Evolutionary conservation across 2,329 filamentous ascomycete genomes (phyloP).

Genomic region (Calonectria ilicicola): DNA sequence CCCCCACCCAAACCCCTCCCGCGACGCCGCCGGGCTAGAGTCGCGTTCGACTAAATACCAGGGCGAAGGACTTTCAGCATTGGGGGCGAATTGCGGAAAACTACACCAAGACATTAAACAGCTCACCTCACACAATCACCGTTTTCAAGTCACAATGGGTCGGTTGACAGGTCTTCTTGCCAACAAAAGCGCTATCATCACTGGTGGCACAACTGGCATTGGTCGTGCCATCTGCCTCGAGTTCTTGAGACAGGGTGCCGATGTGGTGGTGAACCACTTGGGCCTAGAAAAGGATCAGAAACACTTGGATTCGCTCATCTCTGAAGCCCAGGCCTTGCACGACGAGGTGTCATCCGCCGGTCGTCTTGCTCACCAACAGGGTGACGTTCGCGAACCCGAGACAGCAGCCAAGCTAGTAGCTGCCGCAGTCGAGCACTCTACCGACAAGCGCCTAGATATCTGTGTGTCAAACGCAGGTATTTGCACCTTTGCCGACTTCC

Average conservation of each 20-base stretch:
- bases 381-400: constrained; percentile 81
- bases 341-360: constrained; percentile 59
- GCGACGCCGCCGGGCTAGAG: background rate
- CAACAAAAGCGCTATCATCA: constrained; percentile 87
- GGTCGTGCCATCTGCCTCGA: constrained; percentile 86
- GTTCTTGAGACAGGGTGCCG: constrained; percentile 81
- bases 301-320: constrained; percentile 66
- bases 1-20: constrained; percentile 14
- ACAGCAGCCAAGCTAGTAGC: constrained; percentile 78
- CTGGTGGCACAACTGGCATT: constrained; percentile 88
- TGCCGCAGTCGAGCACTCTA: constrained; percentile 70
- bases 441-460: constrained; percentile 73
- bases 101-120: background rate
- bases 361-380: constrained; percentile 74
- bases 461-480: constrained; percentile 92
- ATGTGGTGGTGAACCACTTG: constrained; percentile 85
- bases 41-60: background rate
- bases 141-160: background rate
- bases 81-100: background rate
- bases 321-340: constrained; percentile 62
- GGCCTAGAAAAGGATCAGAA: constrained; percentile 64
- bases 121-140: background rate
- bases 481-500: constrained; percentile 88
- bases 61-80: background rate
- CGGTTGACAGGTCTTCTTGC: constrained; percentile 65